Conservation (phyloP, 2,329 filamentous ascomycete genomes). For the Aspergillus aculeatinus region DNA sequence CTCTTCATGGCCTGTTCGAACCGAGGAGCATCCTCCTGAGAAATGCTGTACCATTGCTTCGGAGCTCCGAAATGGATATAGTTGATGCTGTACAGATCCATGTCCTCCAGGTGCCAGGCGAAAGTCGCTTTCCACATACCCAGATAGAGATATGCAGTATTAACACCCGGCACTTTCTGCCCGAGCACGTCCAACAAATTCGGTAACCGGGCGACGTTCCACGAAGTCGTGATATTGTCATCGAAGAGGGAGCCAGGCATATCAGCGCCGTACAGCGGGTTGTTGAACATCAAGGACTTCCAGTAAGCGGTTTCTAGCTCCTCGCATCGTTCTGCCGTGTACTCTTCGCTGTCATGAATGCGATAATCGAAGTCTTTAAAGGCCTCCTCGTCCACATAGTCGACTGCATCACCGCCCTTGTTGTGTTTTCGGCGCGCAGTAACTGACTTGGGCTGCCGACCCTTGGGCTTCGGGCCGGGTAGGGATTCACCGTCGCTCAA, state of each 20-base stretch:
- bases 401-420: slow-evolving; percentile 71
- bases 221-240: slow-evolving; percentile 69
- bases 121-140: slow-evolving; percentile 99
- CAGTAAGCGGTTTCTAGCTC: slow-evolving; percentile 94
- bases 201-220: slow-evolving; percentile 93
- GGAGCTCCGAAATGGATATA: slow-evolving; percentile 98
- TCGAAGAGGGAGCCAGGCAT: slow-evolving; percentile 94
- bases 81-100: slow-evolving; percentile 99
- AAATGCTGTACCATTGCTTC: slow-evolving; percentile 99
- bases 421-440: slow-evolving; percentile 87
- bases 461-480: slow-evolving; percentile 47
- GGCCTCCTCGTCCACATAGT: slow-evolving; percentile 81
- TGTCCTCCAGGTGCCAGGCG: slow-evolving; percentile 97
- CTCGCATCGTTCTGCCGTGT: slow-evolving; percentile 85
- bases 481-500: slow-evolving; percentile 46
- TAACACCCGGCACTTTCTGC: slow-evolving; percentile 94
- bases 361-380: slow-evolving; percentile 91
- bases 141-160: slow-evolving; percentile 94
- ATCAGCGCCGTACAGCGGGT: slow-evolving; percentile 92
- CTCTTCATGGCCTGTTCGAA: slow-evolving; percentile 95
- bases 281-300: slow-evolving; percentile 94
- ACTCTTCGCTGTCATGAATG: slow-evolving; percentile 80
- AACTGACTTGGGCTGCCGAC: slow-evolving; percentile 67
- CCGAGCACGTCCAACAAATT: slow-evolving; percentile 92
- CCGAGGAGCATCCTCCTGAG: slow-evolving; percentile 85